Evolutionary conservation across 768 basidiomycete genomes (phyloP).

Genomic region (Mycena vulgaris): DNA sequence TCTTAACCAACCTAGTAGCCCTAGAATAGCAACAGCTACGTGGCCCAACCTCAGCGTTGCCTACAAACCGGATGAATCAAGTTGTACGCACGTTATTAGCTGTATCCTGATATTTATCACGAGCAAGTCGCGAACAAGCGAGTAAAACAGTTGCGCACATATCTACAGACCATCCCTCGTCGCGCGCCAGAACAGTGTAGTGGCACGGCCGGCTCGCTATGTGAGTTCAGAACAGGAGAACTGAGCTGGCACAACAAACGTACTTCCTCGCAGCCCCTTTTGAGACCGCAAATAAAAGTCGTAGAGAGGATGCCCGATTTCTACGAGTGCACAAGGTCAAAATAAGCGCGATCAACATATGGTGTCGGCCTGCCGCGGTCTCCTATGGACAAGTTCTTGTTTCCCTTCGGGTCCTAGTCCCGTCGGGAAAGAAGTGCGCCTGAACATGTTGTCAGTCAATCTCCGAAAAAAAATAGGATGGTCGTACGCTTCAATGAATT

Average conservation of each 20-base stretch:
- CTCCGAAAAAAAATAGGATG: constrained; percentile 41
- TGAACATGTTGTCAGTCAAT: background rate
- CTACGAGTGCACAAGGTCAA: background rate
- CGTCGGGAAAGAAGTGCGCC: constrained; percentile 5
- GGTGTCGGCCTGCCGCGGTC: background rate
- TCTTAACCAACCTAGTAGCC: constrained; percentile 80
- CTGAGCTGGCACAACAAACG: constrained; percentile 31
- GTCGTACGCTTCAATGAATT: constrained; percentile 36
- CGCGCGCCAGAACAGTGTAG: constrained; percentile 64
- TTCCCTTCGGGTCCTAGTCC: background rate
- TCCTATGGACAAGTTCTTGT: constrained; percentile 1
- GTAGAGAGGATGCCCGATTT: constrained; percentile 62
- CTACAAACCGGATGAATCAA: too few species aligned
- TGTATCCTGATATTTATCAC: constrained; percentile 7
- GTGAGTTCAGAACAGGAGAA: background rate
- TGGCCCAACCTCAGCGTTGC: background rate
- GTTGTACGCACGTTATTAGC: background rate
- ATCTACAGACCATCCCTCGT: constrained; percentile 47
- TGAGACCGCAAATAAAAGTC: constrained; percentile 79
- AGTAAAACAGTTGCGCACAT: constrained; percentile 13
- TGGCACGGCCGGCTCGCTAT: constrained; percentile 71
- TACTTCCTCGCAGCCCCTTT: constrained; percentile 66
- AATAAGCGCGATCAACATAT: background rate
- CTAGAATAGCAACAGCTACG: constrained; percentile 77
- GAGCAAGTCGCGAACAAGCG: background rate